Evolutionary conservation across 345 rosid genomes (phyloP), one percentile per base, ranked within the genome.

Genomic region (Gossypium thurberi): DNA sequence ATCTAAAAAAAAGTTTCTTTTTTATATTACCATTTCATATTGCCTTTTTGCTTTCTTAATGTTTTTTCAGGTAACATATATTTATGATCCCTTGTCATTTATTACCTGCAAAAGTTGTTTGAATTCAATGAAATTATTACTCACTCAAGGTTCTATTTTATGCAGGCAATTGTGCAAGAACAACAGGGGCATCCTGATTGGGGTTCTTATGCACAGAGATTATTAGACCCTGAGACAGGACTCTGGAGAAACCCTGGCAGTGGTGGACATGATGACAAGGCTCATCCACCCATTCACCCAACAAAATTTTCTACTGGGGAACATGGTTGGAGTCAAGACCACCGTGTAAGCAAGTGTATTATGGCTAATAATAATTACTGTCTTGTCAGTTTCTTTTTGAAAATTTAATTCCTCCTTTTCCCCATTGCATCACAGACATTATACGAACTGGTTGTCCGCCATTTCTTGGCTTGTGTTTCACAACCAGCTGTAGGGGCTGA

Each of bases 201-300:
- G 99, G 99, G 99, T 76, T 76, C 88, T 60, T 94, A 94, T 84
- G 97, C 96, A 69, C 96, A 87, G 75, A 82, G 88, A 58, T 80
- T 94, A 77, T 75, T 92, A 69, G 95, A 92, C 68, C 89, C 92
- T 58, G 91, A 76, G 81, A 78, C 85, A 67, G 89, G 90, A 26
- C 91, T 94, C 26, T 94, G 99, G 99, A 89, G 94, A 87, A 92
- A 88, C 81, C 99, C 99, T 68, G 77, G 94, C 74, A 86, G 78
- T 78, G 99, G 98, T 78, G 99, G 99, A 63, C 99, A 89, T 78
- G 99, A 94, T 76, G 99, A 94, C 84, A 92, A 94, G 82, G 99
- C 99, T 53, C 99, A 94, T 76, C 99, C 99, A 69, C 99, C 99
- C 69, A 94, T 94, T 72, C 99, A 94, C 73, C 99, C 99, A 7